Evolutionary conservation across 257 asterid species (phyloP), one percentile per base, ranked within the genome.

Genomic region (Fraxinus quadrangulata): DNA sequence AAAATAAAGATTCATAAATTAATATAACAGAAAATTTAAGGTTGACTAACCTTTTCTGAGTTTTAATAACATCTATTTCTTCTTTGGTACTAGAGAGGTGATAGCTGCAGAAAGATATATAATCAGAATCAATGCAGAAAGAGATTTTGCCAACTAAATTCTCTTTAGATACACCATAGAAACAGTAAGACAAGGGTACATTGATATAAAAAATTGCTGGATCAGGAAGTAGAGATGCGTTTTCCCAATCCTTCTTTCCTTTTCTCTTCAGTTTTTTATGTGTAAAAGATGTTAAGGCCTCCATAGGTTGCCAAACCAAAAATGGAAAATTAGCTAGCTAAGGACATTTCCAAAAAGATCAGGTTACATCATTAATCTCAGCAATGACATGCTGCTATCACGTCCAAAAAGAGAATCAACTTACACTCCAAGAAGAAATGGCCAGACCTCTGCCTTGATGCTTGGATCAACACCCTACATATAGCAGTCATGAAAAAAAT

Each of bases 401-500:
- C 24, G 17, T 65, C 67, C 42, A 75, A 67, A 72, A 80, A 67
- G 73, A 17, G 67, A 78, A 80, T 77, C 70, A 81, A 85, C 97
- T 91, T 90, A 92, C 98, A 91, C 96, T 89, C 97, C 98, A 31
- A 94, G 97, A 34, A 94, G 98, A 82, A 94, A 92, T 59, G 98
- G 97, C 97, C 98, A 92, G 69, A 91, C 97, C 85, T 91, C 97
- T 61, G 89, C 91, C 84, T 97, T 85, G 78, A 94, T 92, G 84
- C 89, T 88, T 73, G 97, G 93, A 86, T 94, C 96, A 76, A 90
- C 90, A 74, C 98, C 98, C 98, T 94, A 82, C 85, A 87, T n/a
- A 77, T 70, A 82, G 73, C 73, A 75, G 36, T 47, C 3, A 73
- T 14, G 51, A 42, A 67, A 76, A 65, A 30, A 80, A 72, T 61